These are phyloP conservation scores for Begonia fuchsioides DNA, from an alignment of 306 rosid species.

Conservation along the genomic window DNA sequence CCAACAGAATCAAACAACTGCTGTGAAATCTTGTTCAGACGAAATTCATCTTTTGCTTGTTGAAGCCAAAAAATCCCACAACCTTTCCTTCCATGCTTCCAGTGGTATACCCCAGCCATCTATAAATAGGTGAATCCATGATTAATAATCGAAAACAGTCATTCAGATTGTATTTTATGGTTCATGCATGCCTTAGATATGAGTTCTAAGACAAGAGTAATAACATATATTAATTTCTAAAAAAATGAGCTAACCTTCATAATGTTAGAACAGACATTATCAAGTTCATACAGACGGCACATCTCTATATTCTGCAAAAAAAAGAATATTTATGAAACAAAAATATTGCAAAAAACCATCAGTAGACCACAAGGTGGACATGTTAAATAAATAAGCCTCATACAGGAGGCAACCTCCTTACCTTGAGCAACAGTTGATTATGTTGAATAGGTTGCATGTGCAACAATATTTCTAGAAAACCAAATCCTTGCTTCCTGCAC, in stretches of 20 bases:
- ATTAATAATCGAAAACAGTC: background rate
- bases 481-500: constrained; percentile 88
- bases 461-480: constrained; percentile 63
- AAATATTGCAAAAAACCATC: constrained; percentile 9
- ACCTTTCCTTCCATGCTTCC: constrained; percentile 95
- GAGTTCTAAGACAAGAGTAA: background rate
- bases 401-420: constrained; percentile 14
- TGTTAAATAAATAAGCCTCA: constrained; percentile 1
- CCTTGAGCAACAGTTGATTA: constrained; percentile 68
- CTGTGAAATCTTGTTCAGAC: constrained; percentile 75
- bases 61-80: constrained; percentile 89
- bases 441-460: constrained; percentile 62
- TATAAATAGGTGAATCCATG: constrained; percentile 14
- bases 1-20: constrained; percentile 87
- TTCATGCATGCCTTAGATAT: background rate
- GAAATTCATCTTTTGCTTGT: constrained; percentile 65
- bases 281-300: constrained; percentile 74
- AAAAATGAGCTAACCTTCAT: constrained; percentile 47
- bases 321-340: constrained; percentile 9
- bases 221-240: background rate
- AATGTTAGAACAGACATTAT: constrained; percentile 49
- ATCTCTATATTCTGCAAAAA: constrained; percentile 71
- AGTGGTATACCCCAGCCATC: constrained; percentile 82
- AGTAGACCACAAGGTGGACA: background rate
- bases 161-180: background rate